phyloP scores from a whole-genome alignment of 805 yeast genomes.

The Saturnispora halmiae region DNA sequence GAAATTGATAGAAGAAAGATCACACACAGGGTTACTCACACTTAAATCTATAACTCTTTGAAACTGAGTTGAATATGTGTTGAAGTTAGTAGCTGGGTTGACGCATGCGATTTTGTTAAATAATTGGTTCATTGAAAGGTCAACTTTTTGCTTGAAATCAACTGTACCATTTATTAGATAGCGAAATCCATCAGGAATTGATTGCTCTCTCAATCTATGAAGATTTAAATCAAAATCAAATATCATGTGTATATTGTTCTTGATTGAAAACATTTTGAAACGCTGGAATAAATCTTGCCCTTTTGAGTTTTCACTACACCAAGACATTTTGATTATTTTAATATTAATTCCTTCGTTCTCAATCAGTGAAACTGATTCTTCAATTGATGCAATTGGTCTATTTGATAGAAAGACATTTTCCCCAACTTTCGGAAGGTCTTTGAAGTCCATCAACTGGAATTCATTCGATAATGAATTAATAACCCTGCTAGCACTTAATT shows the following conservation, averaged over 20 bases:
- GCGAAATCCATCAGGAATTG: constrained; percentile 1
- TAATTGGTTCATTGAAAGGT: neutral
- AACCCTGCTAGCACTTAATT: neutral
- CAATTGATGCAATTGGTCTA: neutral
- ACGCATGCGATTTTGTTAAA: neutral
- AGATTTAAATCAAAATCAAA: neutral
- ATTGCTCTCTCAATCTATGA: neutral
- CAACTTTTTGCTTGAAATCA: neutral
- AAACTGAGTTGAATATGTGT: too few relatives aligned
- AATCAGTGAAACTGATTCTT: neutral
- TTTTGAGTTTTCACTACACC: neutral
- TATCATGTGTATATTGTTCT: neutral
- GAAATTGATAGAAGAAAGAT: too few relatives aligned
- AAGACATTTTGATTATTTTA: neutral
- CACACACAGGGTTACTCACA: too few relatives aligned
- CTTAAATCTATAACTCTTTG: too few relatives aligned
- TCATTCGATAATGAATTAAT: neutral
- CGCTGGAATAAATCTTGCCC: neutral
- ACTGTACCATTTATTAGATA: neutral
- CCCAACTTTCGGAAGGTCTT: neutral
- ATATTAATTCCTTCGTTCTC: neutral
- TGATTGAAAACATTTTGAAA: neutral
- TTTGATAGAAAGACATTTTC: neutral
- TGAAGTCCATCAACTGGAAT: neutral
- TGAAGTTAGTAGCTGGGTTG: neutral